Base-by-base conservation (phyloP, 768 basidiomycete species). In the Termitomyces sp. region DNA sequence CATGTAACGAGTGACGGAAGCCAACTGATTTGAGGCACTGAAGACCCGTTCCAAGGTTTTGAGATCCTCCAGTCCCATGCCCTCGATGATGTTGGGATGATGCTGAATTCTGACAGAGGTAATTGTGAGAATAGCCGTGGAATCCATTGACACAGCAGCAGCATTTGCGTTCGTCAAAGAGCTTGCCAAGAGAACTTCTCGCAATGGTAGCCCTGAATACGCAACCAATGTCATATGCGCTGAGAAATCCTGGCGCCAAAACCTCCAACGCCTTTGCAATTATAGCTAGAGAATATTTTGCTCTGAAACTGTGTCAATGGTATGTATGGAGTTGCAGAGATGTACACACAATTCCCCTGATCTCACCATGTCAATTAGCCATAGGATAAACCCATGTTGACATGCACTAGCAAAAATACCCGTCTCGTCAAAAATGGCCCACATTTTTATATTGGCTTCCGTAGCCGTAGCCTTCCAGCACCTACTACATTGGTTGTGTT, bases 321-420 rank as follows among this genome's bases (percentile, higher is more conserved):
- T n/a, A n/a, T 42, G 46, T 29, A 29, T 29, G 3, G 9, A 29
- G 9, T 29, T 9, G 9, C 5, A 29, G 29, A 29, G 29, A 29
- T 29, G 23, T 33, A 67, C 72, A 54, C 60, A 73, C 74, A 74
- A 55, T 52, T 75, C 70, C 1, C 74, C 70, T 46, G 67, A 70
- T 11, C 43, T 36, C 5, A 72, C 50, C 69, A 73, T 71, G 54
- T 75, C 72, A 2, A 55, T 56, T 0, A 71, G 35, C 39, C 59
- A 59, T 2, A 69, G 51, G 18, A 68, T 56, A 1, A 71, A 61
- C 11, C 69, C 69, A 63, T 74, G 72, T 3, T 63, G 56, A 50
- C 74, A 75, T 7, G 64, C 64, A 54, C 58, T 51, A 0, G 69
- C 63, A 54, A 77, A 77, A 7, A 74, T 57, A 0, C 76, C 74